phyloP scores from a whole-genome alignment of 805 yeast genomes.

The Saccharomycopsis malanga region DNA sequence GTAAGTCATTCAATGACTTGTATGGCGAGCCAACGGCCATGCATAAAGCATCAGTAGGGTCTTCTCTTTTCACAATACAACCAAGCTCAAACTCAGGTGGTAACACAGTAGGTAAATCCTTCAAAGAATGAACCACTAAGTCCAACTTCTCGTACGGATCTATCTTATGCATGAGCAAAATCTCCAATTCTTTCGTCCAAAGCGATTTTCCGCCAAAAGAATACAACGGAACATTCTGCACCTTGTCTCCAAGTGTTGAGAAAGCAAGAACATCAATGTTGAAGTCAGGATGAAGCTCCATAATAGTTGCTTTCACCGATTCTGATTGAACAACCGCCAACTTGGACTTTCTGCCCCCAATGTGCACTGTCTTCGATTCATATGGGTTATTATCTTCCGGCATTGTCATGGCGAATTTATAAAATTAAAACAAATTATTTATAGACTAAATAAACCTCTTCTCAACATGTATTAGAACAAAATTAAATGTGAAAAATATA shows the following conservation, averaged over 20 bases:
- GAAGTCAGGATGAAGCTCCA: conserved; percentile 52
- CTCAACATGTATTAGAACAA: too few relatives aligned
- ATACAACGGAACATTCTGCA: conserved; percentile 77
- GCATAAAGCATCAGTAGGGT: conserved; percentile 87
- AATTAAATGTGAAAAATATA: too few relatives aligned
- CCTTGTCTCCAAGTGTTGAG: conserved; percentile 85
- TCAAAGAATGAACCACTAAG: conserved; percentile 86
- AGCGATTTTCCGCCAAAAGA: conserved; percentile 93
- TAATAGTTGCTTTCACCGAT: conserved; percentile 56
- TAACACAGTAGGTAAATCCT: conserved; percentile 84
- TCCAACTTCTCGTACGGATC: conserved; percentile 68
- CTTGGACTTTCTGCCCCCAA: conserved; percentile 87
- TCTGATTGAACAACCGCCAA: conserved; percentile 85
- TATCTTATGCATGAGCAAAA: conserved; percentile 53
- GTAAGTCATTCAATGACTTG: conserved; percentile 63
- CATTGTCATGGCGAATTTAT: conserved; percentile 14
- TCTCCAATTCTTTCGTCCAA: conserved; percentile 95
- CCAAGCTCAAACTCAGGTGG: conserved; percentile 90
- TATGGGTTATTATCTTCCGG: conserved; percentile 18
- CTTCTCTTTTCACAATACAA: conserved; percentile 78
- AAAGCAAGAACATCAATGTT: conserved; percentile 73
- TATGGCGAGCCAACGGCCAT: conserved; percentile 63
- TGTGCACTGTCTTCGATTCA: conserved; percentile 27
- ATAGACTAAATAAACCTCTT: too few relatives aligned
- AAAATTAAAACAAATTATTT: too few relatives aligned